Base-by-base conservation (phyloP, 768 basidiomycete genomes). In the Leccinum subtestaceum region DNA sequence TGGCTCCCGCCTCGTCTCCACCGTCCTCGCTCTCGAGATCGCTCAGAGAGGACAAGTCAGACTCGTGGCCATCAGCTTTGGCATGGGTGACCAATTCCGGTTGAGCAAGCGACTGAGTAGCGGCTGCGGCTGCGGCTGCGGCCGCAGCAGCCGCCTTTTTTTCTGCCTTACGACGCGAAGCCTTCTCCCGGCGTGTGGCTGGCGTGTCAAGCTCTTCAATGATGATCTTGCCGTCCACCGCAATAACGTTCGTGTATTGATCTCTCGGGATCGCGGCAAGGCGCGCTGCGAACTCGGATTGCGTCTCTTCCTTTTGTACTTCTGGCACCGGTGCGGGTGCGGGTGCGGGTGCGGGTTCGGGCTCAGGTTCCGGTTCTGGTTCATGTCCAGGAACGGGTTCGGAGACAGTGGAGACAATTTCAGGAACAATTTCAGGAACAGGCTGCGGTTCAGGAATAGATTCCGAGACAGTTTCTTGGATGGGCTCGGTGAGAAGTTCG, bases 201-300 rank as follows among this genome's bases (percentile, higher is more conserved):
- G 89, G 89, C 5, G 89, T 86, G 65, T 90, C 89, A 23, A 91
- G 76, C 59, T 84, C 83, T 66, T 91, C 88, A 57, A 91, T 81
- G 56, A 89, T 81, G 50, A 86, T 77, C 57, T 73, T 78, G n/a
- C 81, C 81, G 47, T 75, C 74, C n/a, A 79, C 73, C 8, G 69
- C 59, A 46, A 70, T 62, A 5, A 73, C 63, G 23, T 69, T 72
- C 17, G 69, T 69, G 23, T 72, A 65, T n/a, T 54, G 71, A 48
- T 74, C 70, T 60, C 63, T 66, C 15, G 67, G 63, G 31, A 65
- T 71, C 45, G 60, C 64, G 58, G 61, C 68, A 43, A 68, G 65
- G 34, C 71, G 72, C 7, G 72, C 72, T 27, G 58, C 67, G 36
- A 72, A 43, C 8, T 67, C 65, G 23, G 56, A 45, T 23, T 57